phyloP scores from a whole-genome alignment of 371 early-diverging fungal species.

The Rhizopus delemar region DNA sequence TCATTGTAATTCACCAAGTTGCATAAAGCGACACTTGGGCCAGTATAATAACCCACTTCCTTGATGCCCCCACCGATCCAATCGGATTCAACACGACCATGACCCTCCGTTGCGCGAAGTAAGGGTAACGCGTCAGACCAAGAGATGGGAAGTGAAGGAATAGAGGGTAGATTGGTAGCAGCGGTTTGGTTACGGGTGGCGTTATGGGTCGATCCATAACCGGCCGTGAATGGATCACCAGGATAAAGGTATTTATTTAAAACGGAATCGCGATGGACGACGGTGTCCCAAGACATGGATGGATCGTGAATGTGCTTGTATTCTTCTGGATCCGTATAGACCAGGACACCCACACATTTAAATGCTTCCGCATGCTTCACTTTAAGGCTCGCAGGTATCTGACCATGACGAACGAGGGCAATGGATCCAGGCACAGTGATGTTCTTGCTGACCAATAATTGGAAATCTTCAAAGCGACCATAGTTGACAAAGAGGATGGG shows the following conservation, averaged over 20 bases:
- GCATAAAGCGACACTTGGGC: constrained; percentile 54
- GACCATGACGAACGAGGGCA: constrained; percentile 65
- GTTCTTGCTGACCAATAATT: constrained; percentile 35
- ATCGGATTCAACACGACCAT: constrained; percentile 35
- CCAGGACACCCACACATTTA: constrained; percentile 61
- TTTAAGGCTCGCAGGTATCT: constrained; percentile 60
- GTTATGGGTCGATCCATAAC: constrained; percentile 55
- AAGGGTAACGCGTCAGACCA: constrained; percentile 65
- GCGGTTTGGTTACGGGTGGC: constrained; percentile 45
- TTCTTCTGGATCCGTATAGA: constrained; percentile 63
- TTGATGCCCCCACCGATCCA: constrained; percentile 50
- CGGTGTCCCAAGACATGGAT: constrained; percentile 14
- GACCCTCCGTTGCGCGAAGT: constrained; percentile 52
- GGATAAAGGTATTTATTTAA: constrained; percentile 47
- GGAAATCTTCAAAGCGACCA: constrained; percentile 63
- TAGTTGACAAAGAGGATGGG: constrained; percentile 69
- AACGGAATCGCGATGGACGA: constrained; percentile 64
- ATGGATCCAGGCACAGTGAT: constrained; percentile 52
- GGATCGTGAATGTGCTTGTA: constrained; percentile 23
- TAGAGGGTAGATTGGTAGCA: constrained; percentile 48
- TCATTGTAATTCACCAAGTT: constrained; percentile 60
- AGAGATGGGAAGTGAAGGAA: constrained; percentile 70
- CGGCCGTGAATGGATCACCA: constrained; percentile 72
- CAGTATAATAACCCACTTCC: constrained; percentile 52
- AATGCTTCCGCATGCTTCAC: constrained; percentile 60